These are phyloP conservation scores for Bjerkandera adusta DNA, from an alignment of 1,284 basidiomycete genomes.

Conservation along the genomic window DNA sequence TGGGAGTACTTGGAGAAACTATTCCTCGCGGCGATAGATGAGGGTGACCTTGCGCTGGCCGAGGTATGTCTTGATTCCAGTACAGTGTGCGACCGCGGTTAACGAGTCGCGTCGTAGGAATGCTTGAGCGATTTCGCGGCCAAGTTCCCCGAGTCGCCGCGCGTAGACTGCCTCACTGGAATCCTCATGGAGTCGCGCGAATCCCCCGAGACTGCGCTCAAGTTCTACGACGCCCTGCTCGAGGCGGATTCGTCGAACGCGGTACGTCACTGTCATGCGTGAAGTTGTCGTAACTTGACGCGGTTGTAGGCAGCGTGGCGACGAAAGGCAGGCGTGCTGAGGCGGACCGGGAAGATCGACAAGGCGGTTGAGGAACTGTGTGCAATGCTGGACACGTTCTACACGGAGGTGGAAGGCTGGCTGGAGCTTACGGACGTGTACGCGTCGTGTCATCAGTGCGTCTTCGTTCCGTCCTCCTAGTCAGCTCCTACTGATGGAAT, in stretches of 20 bases:
- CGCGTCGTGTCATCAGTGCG: slow-evolving; percentile 74
- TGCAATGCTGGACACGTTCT: slow-evolving; percentile 88
- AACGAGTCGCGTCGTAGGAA: slow-evolving; percentile 35
- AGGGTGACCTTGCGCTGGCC: slow-evolving; percentile 78
- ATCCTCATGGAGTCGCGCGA: slow-evolving; percentile 82
- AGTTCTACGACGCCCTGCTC: slow-evolving; percentile 70
- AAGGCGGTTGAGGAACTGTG: slow-evolving; percentile 76
- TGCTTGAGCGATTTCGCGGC: slow-evolving; percentile 66
- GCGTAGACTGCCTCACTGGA: slow-evolving; percentile 83
- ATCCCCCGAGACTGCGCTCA: slow-evolving; percentile 58
- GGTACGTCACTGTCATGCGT: slow-evolving; percentile 46
- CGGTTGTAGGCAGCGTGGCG: slow-evolving; percentile 73
- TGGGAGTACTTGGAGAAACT: slow-evolving; percentile 92
- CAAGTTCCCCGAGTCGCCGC: slow-evolving; percentile 81
- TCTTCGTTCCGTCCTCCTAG: slow-evolving; percentile 11
- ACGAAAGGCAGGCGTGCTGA: slow-evolving; percentile 73
- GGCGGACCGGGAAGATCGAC: slow-evolving; percentile 58
- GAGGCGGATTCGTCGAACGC: slow-evolving; percentile 72
- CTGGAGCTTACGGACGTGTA: slow-evolving; percentile 91
- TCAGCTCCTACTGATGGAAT: no score
- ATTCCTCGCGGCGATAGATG: slow-evolving; percentile 82
- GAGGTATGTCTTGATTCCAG: slow-evolving; percentile 62
- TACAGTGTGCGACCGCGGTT: not conserved
- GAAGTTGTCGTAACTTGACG: not conserved
- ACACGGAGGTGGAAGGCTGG: slow-evolving; percentile 92